Conservation (phyloP, 306 rosid species). For the Astragalus membranaceus region DNA sequence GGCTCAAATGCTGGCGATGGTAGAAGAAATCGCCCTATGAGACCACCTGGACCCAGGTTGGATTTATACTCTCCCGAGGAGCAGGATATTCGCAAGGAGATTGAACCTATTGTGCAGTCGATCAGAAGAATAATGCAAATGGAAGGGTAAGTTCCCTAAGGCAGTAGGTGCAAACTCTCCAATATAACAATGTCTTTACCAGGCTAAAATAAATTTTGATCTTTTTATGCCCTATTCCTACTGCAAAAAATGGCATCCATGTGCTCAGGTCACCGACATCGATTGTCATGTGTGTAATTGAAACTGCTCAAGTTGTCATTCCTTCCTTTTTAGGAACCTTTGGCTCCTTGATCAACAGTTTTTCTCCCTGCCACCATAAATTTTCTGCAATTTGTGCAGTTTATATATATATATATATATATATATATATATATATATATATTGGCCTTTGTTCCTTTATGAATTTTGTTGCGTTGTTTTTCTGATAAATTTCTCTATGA, state of each 20-base stretch:
- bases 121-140: slow-evolving; percentile 76
- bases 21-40: slow-evolving; percentile 47
- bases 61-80: slow-evolving; percentile 76
- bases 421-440: neutral
- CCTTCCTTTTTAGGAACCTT: slow-evolving; percentile 8
- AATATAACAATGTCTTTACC: neutral
- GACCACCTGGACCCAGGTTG: slow-evolving; percentile 60
- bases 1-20: slow-evolving; percentile 61
- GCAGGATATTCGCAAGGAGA: slow-evolving; percentile 48
- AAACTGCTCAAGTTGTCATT: slow-evolving; percentile 10
- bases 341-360: neutral
- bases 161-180: neutral
- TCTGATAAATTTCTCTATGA: slow-evolving; percentile 19
- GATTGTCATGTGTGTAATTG: slow-evolving; percentile 9
- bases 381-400: neutral
- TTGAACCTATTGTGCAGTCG: slow-evolving; percentile 59
- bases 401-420: neutral
- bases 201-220: neutral
- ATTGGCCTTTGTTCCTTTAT: neutral
- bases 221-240: neutral
- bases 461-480: slow-evolving; percentile 2
- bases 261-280: neutral
- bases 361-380: neutral
- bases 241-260: neutral
- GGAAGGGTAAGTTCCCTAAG: slow-evolving; percentile 56